A percentile compares a stretch with the other conserved stretches of the same genome.
Conservation (phyloP, 805 yeast species). For the Dipodascopsis uninucleata region DNA sequence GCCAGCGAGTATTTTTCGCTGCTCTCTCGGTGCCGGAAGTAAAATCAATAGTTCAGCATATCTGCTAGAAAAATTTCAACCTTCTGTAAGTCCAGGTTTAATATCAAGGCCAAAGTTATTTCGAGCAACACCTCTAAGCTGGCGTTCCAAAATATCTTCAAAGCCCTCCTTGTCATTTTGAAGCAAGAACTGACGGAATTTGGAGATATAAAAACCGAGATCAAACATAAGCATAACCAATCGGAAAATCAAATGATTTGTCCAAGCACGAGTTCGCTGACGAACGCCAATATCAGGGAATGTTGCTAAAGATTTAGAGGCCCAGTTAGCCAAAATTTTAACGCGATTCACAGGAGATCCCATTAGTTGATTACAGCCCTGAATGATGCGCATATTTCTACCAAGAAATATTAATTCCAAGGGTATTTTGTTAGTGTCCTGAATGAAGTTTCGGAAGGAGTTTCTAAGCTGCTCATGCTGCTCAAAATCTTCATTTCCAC, state of each 20-base stretch:
- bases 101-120: constrained; percentile 18
- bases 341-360: constrained; percentile 75
- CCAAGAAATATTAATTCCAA: constrained; percentile 60
- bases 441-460: constrained; percentile 52
- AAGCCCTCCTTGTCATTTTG: constrained; percentile 39
- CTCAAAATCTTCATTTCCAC: constrained; percentile 42
- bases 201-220: constrained; percentile 35
- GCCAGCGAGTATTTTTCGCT: no score
- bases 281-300: constrained; percentile 1
- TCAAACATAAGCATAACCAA: constrained; percentile 18
- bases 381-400: constrained; percentile 71
- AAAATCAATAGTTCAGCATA: no score
- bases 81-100: background rate
- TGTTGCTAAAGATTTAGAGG: constrained; percentile 34
- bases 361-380: constrained; percentile 58
- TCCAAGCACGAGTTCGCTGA: constrained; percentile 12
- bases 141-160: constrained; percentile 43
- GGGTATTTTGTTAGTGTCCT: constrained; percentile 65
- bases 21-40: no score
- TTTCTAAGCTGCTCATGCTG: constrained; percentile 44
- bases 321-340: constrained; percentile 58
- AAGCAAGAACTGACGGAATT: constrained; percentile 38
- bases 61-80: no score
- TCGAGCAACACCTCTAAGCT: constrained; percentile 33
- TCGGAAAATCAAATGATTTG: constrained; percentile 9